Conservation (phyloP, 225 moss, liverwort and hornwort species). For the Polytrichum commune region DNA sequence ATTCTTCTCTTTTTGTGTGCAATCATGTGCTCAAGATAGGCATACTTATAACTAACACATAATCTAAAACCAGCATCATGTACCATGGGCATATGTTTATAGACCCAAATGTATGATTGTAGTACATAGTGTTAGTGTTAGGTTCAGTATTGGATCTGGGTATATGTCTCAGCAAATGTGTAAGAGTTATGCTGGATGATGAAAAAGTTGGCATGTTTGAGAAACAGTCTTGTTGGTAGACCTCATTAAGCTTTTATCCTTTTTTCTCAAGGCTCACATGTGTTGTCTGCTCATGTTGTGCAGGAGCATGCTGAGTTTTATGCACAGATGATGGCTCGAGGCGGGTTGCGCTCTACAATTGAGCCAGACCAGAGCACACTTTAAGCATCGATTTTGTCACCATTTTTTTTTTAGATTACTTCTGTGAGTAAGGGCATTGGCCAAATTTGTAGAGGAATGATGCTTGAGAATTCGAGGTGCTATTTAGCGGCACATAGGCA, state of each 20-base stretch:
- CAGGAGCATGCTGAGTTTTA: constrained; percentile 78
- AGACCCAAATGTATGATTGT: too few relatives aligned
- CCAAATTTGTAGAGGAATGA: background rate
- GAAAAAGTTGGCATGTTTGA: background rate
- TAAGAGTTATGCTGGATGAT: background rate
- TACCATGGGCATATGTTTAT: too few relatives aligned
- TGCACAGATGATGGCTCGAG: constrained; percentile 59
- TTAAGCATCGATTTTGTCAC: constrained; percentile 6
- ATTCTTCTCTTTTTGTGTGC: background rate
- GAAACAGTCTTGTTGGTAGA: too few relatives aligned
- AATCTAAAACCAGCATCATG: too few relatives aligned
- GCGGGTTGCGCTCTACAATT: constrained; percentile 54
- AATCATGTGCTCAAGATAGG: background rate
- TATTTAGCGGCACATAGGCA: too few relatives aligned
- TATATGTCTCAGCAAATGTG: background rate
- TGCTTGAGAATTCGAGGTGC: background rate
- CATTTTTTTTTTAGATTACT: background rate
- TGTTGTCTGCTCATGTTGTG: constrained; percentile 7
- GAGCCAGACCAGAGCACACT: constrained; percentile 41
- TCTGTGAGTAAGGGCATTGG: background rate
- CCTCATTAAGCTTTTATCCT: too few relatives aligned
- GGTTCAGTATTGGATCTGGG: too few relatives aligned
- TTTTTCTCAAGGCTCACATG: too few relatives aligned
- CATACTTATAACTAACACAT: too few relatives aligned
- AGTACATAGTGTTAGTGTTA: too few relatives aligned